Percentiles rank a stretch among this genome's conserved stretches.
phyloP scores from a whole-genome alignment of 306 rosid species.

The Rosa multiflora region DNA sequence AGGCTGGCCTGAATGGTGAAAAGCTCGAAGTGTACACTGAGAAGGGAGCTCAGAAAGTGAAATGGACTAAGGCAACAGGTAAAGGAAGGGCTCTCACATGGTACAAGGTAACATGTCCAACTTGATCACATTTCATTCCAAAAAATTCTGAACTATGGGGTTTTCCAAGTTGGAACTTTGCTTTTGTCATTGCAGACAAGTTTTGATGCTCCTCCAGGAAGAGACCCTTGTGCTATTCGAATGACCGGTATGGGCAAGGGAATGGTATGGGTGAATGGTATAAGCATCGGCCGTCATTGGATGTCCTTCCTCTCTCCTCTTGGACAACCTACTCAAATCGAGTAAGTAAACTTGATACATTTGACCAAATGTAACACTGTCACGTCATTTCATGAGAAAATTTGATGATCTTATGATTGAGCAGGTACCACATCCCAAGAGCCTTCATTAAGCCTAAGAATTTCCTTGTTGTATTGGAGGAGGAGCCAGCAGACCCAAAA shows the following conservation, averaged over 20 bases:
- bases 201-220: constrained; percentile 70
- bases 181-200: constrained; percentile 45
- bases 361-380: background rate
- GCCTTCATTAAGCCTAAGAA: constrained; percentile 52
- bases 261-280: constrained; percentile 78
- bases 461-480: constrained; percentile 72
- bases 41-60: constrained; percentile 40
- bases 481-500: constrained; percentile 38
- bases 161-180: background rate
- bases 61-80: constrained; percentile 40
- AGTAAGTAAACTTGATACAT: constrained; percentile 39
- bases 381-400: background rate
- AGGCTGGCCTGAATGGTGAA: constrained; percentile 73
- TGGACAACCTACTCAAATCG: constrained; percentile 57
- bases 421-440: constrained; percentile 89
- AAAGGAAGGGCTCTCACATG: constrained; percentile 47
- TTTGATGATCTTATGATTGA: background rate
- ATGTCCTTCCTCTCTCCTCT: constrained; percentile 59
- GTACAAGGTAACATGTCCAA: constrained; percentile 62
- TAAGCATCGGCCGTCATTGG: constrained; percentile 82
- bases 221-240: constrained; percentile 62
- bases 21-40: constrained; percentile 32
- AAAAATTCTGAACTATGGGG: background rate
- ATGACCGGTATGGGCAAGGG: constrained; percentile 88
- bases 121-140: background rate